Base-by-base conservation (phyloP, 352 stramenopile species). In the Pythium utonaiense region DNA sequence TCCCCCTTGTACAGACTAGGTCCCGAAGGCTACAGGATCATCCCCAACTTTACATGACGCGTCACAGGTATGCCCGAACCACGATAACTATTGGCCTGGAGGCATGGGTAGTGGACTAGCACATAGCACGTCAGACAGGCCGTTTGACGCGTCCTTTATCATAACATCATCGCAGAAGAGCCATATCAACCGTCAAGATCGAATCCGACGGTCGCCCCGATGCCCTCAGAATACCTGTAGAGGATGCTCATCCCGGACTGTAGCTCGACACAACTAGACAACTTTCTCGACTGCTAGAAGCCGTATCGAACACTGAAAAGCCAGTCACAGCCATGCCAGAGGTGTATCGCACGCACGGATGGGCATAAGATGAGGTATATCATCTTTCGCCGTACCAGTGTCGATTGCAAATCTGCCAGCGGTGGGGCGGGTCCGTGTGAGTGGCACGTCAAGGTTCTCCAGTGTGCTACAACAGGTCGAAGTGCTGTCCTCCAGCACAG, bases 341-440 rank as follows among this genome's bases (percentile, higher is more conserved):
- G 30, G 12, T 57, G 50, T 21, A 30, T 57, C 7, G 40, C 30
- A 3, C 30, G 50, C 33, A n/a, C 19, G 2, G 33, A 30, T 19
- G 6, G 16, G 27, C 33, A 57, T 28, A 30, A 19, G 30, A 57
- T 57, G 50, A 21, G 47, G 30, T 57, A 57, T 16, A 21, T 45
- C 21, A 14, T 57, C 30, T 57, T 34, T n/a, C 17, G 4, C n/a
- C 33, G 50, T n/a, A 17, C 45, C 50, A 33, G 17, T 6, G 3
- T 47, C 17, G 50, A 57, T 16, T 57, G 50, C 30, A n/a, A n/a
- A n/a, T n/a, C n/a, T n/a, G n/a, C n/a, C n/a, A 28, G 50, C 25
- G 9, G 9, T 33, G 33, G 19, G n/a, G 16, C 30, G 22, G 16
- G 31, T 27, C 3, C 6, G 3, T 48, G 40, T 48, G 40, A 27